Conservation (phyloP, 2,329 filamentous ascomycete genomes). For the Penicillium sp. region DNA sequence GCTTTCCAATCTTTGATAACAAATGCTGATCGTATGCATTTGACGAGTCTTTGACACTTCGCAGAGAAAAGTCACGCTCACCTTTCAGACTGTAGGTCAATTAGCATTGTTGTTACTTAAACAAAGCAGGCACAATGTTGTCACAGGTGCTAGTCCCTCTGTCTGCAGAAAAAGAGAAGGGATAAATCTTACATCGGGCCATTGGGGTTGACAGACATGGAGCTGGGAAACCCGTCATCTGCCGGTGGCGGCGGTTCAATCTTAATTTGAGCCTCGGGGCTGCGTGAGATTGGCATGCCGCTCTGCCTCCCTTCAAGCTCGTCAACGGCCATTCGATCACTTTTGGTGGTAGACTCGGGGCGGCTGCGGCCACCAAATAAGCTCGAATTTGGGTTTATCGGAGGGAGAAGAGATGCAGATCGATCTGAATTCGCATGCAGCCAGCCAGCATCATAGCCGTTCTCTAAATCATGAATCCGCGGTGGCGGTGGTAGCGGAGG, state of each 20-base stretch:
- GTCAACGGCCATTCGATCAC: slow-evolving; percentile 42
- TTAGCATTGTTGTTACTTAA: slow-evolving; percentile 14
- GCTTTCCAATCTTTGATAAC: slow-evolving; percentile 65
- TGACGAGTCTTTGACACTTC: slow-evolving; percentile 62
- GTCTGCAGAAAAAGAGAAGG: neutral
- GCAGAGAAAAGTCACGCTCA: slow-evolving; percentile 62
- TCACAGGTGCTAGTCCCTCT: no score
- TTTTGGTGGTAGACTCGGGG: slow-evolving; percentile 35
- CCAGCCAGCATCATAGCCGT: slow-evolving; percentile 66
- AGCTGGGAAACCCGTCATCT: slow-evolving; percentile 39
- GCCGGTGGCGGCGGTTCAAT: slow-evolving; percentile 39
- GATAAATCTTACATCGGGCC: slow-evolving; percentile 39
- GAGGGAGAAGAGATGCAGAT: slow-evolving; percentile 51
- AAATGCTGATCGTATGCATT: slow-evolving; percentile 67
- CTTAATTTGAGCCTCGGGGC: slow-evolving; percentile 39
- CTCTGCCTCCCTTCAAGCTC: slow-evolving; percentile 40
- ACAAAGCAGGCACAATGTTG: neutral
- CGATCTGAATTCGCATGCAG: slow-evolving; percentile 63
- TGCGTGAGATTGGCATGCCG: slow-evolving; percentile 33
- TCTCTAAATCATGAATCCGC: slow-evolving; percentile 59
- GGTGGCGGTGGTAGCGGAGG: slow-evolving; percentile 70
- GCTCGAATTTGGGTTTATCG: slow-evolving; percentile 56
- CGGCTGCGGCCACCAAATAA: slow-evolving; percentile 51
- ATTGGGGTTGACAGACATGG: slow-evolving; percentile 32
- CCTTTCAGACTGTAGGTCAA: slow-evolving; percentile 56